A percentile compares a stretch with the other conserved stretches of the same genome.
phyloP scores from a whole-genome alignment of 2,329 filamentous ascomycete species.

The Cladorrhinum sp. region DNA sequence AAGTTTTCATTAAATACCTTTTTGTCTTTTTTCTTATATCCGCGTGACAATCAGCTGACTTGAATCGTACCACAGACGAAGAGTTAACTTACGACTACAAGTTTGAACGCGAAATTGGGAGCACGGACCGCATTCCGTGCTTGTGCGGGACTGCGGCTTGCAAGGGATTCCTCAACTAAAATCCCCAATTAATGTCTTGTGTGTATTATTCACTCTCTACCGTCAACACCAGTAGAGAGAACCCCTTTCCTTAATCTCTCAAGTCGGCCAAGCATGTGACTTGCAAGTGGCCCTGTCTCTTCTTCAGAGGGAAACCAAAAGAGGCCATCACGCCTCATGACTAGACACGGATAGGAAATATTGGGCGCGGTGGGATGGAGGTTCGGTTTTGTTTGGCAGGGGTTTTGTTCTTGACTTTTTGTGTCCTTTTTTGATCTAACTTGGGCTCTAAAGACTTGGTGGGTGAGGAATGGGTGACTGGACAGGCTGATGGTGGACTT shows the following conservation, averaged over 20 bases:
- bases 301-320: background rate
- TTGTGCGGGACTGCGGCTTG: constrained; percentile 93
- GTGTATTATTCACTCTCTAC: constrained; percentile 4
- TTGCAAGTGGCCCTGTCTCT: background rate
- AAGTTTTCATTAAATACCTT: constrained; percentile 42
- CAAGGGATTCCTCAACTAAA: constrained; percentile 97
- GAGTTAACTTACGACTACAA: constrained; percentile 99
- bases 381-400: background rate
- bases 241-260: background rate
- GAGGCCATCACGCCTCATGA: background rate
- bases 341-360: background rate
- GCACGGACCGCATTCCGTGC: constrained; percentile 92
- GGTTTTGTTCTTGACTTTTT: background rate
- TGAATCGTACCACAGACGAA: constrained; percentile 63
- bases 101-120: constrained; percentile 95
- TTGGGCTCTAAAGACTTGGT: background rate
- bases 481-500: background rate
- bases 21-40: background rate
- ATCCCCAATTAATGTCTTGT: constrained; percentile 11
- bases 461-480: background rate
- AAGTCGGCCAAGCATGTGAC: background rate
- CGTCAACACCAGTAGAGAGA: background rate
- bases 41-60: constrained; percentile 19
- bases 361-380: background rate
- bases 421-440: background rate